Conservation (phyloP, 2,329 filamentous ascomycete genomes). For the Fusarium lyarnte region DNA sequence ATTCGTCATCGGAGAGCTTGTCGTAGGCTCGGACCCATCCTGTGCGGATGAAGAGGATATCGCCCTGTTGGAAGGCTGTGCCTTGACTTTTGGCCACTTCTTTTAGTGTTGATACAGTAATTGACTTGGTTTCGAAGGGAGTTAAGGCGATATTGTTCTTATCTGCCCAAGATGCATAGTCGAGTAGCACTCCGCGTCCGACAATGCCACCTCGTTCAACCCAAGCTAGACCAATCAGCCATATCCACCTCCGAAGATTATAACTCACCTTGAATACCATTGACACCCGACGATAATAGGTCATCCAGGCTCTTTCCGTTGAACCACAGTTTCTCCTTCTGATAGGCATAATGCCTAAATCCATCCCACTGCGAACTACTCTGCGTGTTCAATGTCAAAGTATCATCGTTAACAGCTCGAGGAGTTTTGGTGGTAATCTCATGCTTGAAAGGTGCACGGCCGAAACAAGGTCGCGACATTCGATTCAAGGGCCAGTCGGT, state of each 20-base stretch:
- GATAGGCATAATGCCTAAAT: conserved; percentile 51
- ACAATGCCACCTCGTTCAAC: conserved; percentile 53
- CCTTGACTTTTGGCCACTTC: conserved; percentile 56
- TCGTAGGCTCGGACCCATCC: conserved; percentile 60
- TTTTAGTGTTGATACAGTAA: conserved; percentile 55
- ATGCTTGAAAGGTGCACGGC: conserved; percentile 45
- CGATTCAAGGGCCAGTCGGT: conserved; percentile 48
- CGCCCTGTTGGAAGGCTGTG: conserved; percentile 57
- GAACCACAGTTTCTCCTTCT: conserved; percentile 49
- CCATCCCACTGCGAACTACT: conserved; percentile 54
- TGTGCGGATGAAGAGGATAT: conserved; percentile 66
- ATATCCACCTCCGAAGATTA: rapidly evolving
- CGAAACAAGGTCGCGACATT: conserved; percentile 49
- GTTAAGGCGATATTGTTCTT: conserved; percentile 49
- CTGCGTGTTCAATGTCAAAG: conserved; percentile 49
- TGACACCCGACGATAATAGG: conserved; percentile 47
- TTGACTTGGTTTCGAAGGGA: conserved; percentile 52
- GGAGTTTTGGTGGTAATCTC: conserved; percentile 41
- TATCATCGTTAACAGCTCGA: conserved; percentile 47
- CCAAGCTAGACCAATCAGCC: neutral
- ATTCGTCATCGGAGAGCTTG: conserved; percentile 48
- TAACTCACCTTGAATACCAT: conserved; percentile 44
- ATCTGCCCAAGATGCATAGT: conserved; percentile 60
- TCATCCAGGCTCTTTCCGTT: conserved; percentile 54
- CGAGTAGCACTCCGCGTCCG: conserved; percentile 61